Evolutionary conservation across 108 stramenopile species (phyloP), one percentile per base, ranked within the genome.

Genomic region (Stephanodiscus triporus): DNA sequence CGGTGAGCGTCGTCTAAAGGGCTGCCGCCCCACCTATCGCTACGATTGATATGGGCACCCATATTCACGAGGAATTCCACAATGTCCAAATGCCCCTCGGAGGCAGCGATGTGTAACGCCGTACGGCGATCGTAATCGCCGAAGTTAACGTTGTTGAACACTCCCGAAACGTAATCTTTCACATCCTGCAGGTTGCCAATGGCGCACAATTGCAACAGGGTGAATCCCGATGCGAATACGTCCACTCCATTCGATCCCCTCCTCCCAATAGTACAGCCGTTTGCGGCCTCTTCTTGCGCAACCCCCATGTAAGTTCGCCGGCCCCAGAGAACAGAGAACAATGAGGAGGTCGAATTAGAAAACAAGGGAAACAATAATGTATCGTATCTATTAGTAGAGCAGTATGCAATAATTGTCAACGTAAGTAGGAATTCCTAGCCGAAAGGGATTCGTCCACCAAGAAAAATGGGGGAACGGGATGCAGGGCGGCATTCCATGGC

Each of bases 41-140:
- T 82, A 5, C 90, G 73, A 71, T 94, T 93, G 53, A 93, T 71
- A 17, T 68, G 63, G 32, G 91, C 95, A 14, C 87, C 87, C 56
- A 66, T 82, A 17, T 68, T 45, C 6, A 92, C 69, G 22, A 96
- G 50, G 27, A 56, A 88, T 63, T 70, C 68, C 17, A 87, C 86
- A 10, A 91, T 62, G 17, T 84, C 76, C 29, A 91, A 67, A 75
- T 96, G 89, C 10, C 95, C 95, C 68, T 96, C 95, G 4, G 84
- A 83, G 45, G 93, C 83, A 0, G 93, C 91, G 6, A 94, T 87
- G 63, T 96, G 95, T 16, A 96, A 45, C 2, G 90, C 93, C 2
- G 95, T 94, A 7, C 95, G 80, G n/a, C 90, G 84, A 75, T 96
- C 95, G 40, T 96, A 90, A 75, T 96, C 95, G 17, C 92, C 78